Evolutionary conservation across 345 rosid species (phyloP).

Genomic region (Ceriops decandra): DNA sequence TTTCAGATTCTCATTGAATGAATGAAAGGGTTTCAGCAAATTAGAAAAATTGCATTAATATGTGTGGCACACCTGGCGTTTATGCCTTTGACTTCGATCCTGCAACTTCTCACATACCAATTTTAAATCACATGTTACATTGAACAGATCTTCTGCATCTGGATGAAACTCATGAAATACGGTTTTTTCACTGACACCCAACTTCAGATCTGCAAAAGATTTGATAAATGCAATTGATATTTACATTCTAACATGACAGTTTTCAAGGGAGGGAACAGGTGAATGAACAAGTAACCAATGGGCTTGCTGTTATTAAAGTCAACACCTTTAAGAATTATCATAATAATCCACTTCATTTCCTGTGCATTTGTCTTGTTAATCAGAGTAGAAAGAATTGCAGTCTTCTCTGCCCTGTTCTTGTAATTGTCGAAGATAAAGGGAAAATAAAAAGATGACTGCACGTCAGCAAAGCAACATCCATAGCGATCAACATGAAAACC

Average conservation of each 20-base stretch:
- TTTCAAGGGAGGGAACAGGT: no score
- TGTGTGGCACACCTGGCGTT: conserved; percentile 73
- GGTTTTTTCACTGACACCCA: conserved; percentile 90
- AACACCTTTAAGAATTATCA: conserved; percentile 86
- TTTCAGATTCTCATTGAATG: background rate
- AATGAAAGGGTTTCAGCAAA: no score
- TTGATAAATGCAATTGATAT: conserved; percentile 9
- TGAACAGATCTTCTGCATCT: conserved; percentile 93
- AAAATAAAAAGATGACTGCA: background rate
- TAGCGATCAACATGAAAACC: no score
- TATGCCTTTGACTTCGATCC: conserved; percentile 78
- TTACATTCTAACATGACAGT: background rate
- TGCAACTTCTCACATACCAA: conserved; percentile 82
- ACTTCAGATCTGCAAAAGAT: conserved; percentile 65
- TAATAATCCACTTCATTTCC: conserved; percentile 96
- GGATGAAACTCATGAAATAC: conserved; percentile 96
- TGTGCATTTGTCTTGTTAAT: conserved; percentile 91
- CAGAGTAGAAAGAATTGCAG: conserved; percentile 57
- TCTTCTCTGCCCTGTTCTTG: conserved; percentile 58
- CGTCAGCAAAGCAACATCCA: no score
- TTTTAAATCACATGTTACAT: conserved; percentile 94
- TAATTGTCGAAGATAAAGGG: background rate
- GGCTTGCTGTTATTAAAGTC: background rate
- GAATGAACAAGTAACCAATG: background rate
- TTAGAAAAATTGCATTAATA: background rate